phyloP scores from a whole-genome alignment of 495 filamentous ascomycete species.

The Lepraria neglecta region DNA sequence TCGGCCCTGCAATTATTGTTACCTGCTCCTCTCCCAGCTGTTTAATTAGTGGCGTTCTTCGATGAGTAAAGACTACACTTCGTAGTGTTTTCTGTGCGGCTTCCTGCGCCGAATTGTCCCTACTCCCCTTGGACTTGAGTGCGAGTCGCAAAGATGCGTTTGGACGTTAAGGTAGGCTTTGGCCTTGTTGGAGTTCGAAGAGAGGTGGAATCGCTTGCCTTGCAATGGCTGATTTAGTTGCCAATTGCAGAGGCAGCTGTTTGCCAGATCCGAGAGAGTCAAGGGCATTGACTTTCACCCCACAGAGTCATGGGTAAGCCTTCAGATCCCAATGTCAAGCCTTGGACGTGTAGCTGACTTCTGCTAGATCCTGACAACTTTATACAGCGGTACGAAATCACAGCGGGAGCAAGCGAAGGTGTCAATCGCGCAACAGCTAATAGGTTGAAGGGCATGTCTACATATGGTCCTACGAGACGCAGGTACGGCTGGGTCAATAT shows the following conservation, averaged over 20 bases:
- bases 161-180: slow-evolving; percentile 79
- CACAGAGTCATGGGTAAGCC: slow-evolving; percentile 78
- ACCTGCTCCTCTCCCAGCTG: neutral
- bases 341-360: slow-evolving; percentile 29
- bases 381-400: slow-evolving; percentile 75
- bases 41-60: neutral
- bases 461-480: slow-evolving; percentile 98
- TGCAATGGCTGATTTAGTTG: slow-evolving; percentile 31
- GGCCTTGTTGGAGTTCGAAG: neutral
- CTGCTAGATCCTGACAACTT: slow-evolving; percentile 73
- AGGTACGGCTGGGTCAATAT: slow-evolving; percentile 42
- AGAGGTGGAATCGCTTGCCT: neutral
- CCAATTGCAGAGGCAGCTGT: slow-evolving; percentile 62
- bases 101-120: neutral
- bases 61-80: neutral
- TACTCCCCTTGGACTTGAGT: neutral
- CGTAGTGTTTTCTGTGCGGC: neutral
- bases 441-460: slow-evolving; percentile 62
- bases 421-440: slow-evolving; percentile 37
- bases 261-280: slow-evolving; percentile 81
- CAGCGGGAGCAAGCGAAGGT: neutral
- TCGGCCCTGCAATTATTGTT: neutral
- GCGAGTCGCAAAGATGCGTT: slow-evolving; percentile 60
- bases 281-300: slow-evolving; percentile 98
- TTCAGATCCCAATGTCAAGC: neutral